Percentiles rank a stretch among this genome's conserved stretches.
Evolutionary conservation across 164 flowering plant genomes (phyloP).

Genomic region (Santalum album): DNA sequence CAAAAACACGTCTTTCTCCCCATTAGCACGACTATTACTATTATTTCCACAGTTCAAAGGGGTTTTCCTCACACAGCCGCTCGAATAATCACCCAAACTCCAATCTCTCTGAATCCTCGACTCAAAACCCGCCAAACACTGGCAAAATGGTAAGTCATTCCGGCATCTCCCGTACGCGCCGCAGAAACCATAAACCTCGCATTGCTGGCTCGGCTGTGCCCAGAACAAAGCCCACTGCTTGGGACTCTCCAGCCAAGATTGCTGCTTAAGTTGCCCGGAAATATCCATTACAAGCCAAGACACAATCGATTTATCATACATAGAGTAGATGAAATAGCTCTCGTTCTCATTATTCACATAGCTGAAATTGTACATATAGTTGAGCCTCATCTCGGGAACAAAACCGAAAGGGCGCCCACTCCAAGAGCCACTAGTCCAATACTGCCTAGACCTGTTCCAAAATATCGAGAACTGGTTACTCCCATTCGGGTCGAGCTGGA

Average conservation of each 20-base stretch:
- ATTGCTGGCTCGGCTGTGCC: background rate
- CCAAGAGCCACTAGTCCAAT: slow-evolving; percentile 12
- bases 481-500: background rate
- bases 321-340: slow-evolving; percentile 2
- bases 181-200: too few species aligned
- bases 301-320: background rate
- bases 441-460: background rate
- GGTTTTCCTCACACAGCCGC: slow-evolving; percentile 5
- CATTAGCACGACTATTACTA: background rate
- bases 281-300: background rate
- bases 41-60: background rate
- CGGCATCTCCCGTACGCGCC: background rate
- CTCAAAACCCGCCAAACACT: slow-evolving; percentile 6
- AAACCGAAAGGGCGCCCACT: background rate
- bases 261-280: slow-evolving; percentile 3
- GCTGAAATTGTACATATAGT: slow-evolving; percentile 5
- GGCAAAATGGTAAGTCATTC: background rate
- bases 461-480: background rate
- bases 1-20: background rate
- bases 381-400: background rate
- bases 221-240: background rate
- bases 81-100: background rate
- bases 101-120: background rate
- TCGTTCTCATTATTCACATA: background rate
- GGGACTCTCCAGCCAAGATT: background rate